phyloP scores from a whole-genome alignment of 2,329 filamentous ascomycete species.

The Cytospora mali region DNA sequence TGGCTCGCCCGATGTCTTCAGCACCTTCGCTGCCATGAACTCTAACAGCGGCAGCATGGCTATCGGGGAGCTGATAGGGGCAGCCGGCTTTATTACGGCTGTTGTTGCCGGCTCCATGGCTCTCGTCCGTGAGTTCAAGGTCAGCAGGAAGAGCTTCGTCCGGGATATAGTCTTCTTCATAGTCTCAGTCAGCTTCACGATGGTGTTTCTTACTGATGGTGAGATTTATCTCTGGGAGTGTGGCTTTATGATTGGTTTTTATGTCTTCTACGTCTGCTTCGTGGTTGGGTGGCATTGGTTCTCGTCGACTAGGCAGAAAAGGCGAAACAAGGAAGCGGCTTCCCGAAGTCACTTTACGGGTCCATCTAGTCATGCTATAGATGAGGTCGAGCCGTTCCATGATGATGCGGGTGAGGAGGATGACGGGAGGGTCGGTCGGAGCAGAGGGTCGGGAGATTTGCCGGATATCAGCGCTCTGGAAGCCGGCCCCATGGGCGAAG shows the following conservation, averaged over 20 bases:
- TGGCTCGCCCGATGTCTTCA: slow-evolving; percentile 97
- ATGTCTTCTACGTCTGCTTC: slow-evolving; percentile 83
- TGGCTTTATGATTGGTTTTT: slow-evolving; percentile 85
- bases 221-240: slow-evolving; percentile 88
- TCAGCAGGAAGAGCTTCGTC: slow-evolving; percentile 86
- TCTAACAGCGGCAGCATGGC: slow-evolving; percentile 97
- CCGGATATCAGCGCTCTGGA: slow-evolving; percentile 33
- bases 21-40: slow-evolving; percentile 96
- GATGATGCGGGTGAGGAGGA: slow-evolving; percentile 63
- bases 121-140: slow-evolving; percentile 89
- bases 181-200: slow-evolving; percentile 80
- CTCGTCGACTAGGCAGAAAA: slow-evolving; percentile 62
- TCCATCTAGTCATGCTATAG: slow-evolving; percentile 51
- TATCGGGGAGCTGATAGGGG: slow-evolving; percentile 91
- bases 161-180: slow-evolving; percentile 93
- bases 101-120: slow-evolving; percentile 98
- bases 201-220: slow-evolving; percentile 85
- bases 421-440: slow-evolving; percentile 43
- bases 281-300: slow-evolving; percentile 95
- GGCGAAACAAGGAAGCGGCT: slow-evolving; percentile 67
- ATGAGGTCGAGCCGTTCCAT: slow-evolving; percentile 67
- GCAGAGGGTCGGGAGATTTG: slow-evolving; percentile 30
- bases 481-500: slow-evolving; percentile 46
- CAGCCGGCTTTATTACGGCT: slow-evolving; percentile 92
- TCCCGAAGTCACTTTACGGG: slow-evolving; percentile 75